Evolutionary conservation across 768 basidiomycete genomes (phyloP).

Genomic region (Tricholoma matsutake): DNA sequence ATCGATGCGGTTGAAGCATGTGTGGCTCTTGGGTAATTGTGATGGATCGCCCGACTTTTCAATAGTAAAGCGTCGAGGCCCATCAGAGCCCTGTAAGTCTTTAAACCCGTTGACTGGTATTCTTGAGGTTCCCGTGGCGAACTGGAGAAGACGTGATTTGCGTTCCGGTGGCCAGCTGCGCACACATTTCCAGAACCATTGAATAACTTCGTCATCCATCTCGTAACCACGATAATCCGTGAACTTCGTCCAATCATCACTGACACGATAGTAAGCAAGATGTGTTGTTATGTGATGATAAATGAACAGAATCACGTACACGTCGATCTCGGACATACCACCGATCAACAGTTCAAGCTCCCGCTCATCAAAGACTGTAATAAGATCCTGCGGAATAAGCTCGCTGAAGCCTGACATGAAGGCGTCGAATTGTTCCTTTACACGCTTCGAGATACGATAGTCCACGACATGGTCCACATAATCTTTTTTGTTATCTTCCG

Average conservation of each 20-base stretch:
- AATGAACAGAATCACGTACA: constrained; percentile 50
- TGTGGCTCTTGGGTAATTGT: constrained; percentile 94
- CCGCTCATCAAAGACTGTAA: constrained; percentile 98
- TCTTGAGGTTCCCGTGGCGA: constrained; percentile 94
- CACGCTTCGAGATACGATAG: constrained; percentile 95
- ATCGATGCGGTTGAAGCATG: constrained; percentile 96
- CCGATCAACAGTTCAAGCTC: constrained; percentile 97
- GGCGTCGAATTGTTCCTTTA: constrained; percentile 98
- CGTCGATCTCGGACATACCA: constrained; percentile 99
- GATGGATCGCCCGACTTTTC: constrained; percentile 98
- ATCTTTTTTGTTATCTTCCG: constrained; percentile 98
- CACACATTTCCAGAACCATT: constrained; percentile 99
- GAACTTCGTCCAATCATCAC: constrained; percentile 98
- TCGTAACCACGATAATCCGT: constrained; percentile 98
- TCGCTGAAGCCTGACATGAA: constrained; percentile 99
- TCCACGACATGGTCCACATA: constrained; percentile 94
- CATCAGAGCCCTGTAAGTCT: constrained; percentile 96
- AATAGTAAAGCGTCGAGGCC: constrained; percentile 95
- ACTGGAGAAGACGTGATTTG: constrained; percentile 94
- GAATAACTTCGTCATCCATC: constrained; percentile 92
- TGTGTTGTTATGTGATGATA: not conserved
- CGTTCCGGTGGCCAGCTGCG: constrained; percentile 97
- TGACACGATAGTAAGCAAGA: constrained; percentile 23
- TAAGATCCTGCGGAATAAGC: constrained; percentile 94
- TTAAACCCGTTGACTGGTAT: constrained; percentile 99